phyloP scores from a whole-genome alignment of 768 basidiomycete species.

The Cyclocybe aegerita region DNA sequence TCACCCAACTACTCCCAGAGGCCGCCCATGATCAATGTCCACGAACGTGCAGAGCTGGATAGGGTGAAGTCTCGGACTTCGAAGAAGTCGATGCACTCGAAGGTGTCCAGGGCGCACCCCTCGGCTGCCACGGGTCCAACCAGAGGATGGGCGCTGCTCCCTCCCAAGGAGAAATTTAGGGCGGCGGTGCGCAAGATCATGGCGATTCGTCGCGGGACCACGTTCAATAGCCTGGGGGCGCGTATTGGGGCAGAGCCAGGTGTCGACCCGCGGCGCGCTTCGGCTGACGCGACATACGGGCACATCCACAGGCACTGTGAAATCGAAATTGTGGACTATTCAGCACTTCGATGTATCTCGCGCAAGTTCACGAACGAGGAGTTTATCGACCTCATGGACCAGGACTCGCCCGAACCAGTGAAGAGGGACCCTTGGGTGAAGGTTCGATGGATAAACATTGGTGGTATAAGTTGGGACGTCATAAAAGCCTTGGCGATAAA shows the following conservation, averaged over 20 bases:
- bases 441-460: slow-evolving; percentile 75
- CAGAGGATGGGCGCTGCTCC: slow-evolving; percentile 16
- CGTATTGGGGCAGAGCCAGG: slow-evolving; percentile 70
- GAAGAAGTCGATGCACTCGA: slow-evolving; percentile 17
- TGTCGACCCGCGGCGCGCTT: slow-evolving; percentile 61
- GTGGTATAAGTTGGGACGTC: slow-evolving; percentile 71
- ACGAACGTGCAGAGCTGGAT: slow-evolving; percentile 8
- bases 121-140: slow-evolving; percentile 1
- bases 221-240: slow-evolving; percentile 25
- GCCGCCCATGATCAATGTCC: neutral
- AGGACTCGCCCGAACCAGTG: slow-evolving; percentile 34
- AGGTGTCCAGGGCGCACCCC: slow-evolving; percentile 14
- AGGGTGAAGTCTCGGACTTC: slow-evolving; percentile 15
- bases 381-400: slow-evolving; percentile 56
- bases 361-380: slow-evolving; percentile 59
- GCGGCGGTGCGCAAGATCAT: slow-evolving; percentile 61
- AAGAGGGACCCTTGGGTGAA: slow-evolving; percentile 59
- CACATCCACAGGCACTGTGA: slow-evolving; percentile 59
- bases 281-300: slow-evolving; percentile 54
- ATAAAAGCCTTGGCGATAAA: slow-evolving; percentile 64
- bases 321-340: slow-evolving; percentile 72
- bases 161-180: slow-evolving; percentile 54
- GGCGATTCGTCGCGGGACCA: slow-evolving; percentile 55
- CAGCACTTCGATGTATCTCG: slow-evolving; percentile 49
- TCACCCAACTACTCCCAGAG: slow-evolving; percentile 8